phyloP scores from a whole-genome alignment of 257 asterid genomes.

The Solanum ahanhuiri region DNA sequence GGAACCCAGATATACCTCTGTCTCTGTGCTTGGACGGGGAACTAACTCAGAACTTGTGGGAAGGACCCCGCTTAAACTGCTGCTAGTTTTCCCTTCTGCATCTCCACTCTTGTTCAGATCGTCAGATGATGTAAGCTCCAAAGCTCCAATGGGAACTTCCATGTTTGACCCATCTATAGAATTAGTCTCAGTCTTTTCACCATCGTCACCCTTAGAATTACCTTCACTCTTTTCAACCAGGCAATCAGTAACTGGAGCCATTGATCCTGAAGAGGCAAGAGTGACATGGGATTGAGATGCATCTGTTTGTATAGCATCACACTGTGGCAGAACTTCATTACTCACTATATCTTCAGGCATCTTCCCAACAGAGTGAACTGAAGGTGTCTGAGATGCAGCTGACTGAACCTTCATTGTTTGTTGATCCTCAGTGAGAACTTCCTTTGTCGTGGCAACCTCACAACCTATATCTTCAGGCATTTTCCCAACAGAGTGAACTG shows the following conservation, averaged over 20 bases:
- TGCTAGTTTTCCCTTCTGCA: neutral
- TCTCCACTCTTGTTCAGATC: neutral
- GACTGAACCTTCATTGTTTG: neutral
- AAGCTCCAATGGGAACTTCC: neutral
- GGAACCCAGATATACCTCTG: conserved; percentile 2
- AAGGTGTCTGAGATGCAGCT: neutral
- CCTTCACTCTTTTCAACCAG: neutral
- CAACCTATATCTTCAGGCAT: neutral
- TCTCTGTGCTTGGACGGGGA: conserved; percentile 2
- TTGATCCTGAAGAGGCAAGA: conserved; percentile 1
- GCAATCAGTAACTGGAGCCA: conserved; percentile 10
- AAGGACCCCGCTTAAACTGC: conserved; percentile 3
- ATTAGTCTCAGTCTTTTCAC: conserved; percentile 1
- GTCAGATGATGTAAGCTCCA: neutral
- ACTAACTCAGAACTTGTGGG: conserved; percentile 12
- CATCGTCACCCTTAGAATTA: conserved; percentile 10
- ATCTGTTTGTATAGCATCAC: neutral
- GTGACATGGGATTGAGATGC: neutral
- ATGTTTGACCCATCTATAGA: neutral
- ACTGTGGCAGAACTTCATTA: neutral
- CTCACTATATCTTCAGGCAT: neutral
- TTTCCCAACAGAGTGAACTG: neutral
- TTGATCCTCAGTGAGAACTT: conserved; percentile 1
- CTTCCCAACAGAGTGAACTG: neutral
- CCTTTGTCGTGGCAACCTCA: neutral